Evolutionary conservation across 129 eudicot genomes (phyloP), one percentile per base, ranked within the genome.

Genomic region (Helichrysum umbraculigerum): DNA sequence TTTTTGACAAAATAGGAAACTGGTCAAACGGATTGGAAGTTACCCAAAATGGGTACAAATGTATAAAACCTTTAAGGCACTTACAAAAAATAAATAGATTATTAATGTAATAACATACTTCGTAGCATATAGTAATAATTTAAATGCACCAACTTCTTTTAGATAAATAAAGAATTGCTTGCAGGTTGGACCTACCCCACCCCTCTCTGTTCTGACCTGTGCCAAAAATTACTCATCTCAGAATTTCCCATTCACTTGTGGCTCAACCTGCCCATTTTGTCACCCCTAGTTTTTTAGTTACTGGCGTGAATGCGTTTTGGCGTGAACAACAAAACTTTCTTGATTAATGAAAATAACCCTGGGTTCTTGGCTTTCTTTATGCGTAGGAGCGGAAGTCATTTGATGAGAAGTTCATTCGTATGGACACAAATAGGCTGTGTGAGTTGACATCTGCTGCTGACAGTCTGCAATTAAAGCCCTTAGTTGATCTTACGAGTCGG

Each of bases 401-500:
- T 76, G 98, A 92, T 74, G 98, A 92, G 78, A 92, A 86, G 84
- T 92, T 92, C 77, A 85, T 90, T 34, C 90, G 92, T 17, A 86
- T 92, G 92, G 98, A 90, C 79, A 90, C 96, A 66, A 88, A 90
- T 71, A 86, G 85, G 83, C 86, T 92, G 14, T 92, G 98, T 78
- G 98, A 88, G 83, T 79, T 92, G 82, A 87, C 98, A 79, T 92
- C 96, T 81, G 98, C 98, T 73, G 96, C 98, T 59, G 96, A 92
- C 79, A 88, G 96, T 78, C 85, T 92, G 21, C 88, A 92, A 14
- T 81, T 92, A 81, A 90, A 83, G 86, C 87, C 90, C 16, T 80
- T 92, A 85, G 95, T 92, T 77, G 96, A 92, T 79, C 89, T 92
- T 63, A 90, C 96, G 17, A 92, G 98, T 72, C 91, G 96, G 56